Evolutionary conservation across 2,329 filamentous ascomycete genomes (phyloP).

Genomic region (Diaporthe capsici): DNA sequence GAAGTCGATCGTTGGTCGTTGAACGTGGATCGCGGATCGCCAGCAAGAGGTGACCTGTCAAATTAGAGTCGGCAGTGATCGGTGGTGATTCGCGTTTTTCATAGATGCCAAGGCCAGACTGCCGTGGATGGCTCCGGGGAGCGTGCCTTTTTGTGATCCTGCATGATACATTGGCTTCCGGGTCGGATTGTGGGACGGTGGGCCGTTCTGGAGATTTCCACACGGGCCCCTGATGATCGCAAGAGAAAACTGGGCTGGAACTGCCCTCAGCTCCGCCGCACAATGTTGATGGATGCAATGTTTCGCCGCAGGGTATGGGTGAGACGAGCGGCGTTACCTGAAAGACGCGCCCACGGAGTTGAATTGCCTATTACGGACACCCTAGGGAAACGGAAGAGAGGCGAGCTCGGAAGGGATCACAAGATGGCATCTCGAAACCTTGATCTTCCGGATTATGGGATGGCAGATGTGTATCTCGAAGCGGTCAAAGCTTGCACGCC

Average conservation of each 20-base stretch:
- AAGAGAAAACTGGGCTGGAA: not conserved
- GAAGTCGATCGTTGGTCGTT: not conserved
- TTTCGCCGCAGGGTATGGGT: not conserved
- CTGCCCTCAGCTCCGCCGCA: slow-evolving; percentile 16
- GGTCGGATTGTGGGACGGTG: not conserved
- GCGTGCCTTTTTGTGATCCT: slow-evolving; percentile 27
- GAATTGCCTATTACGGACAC: not conserved
- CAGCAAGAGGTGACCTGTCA: not conserved
- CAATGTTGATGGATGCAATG: not conserved
- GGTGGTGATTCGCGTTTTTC: slow-evolving; percentile 1
- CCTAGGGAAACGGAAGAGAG: not conserved
- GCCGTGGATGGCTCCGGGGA: slow-evolving; percentile 21
- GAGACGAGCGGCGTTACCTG: slow-evolving; percentile 13
- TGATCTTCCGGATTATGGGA: slow-evolving; percentile 13
- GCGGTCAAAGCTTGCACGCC: slow-evolving; percentile 12
- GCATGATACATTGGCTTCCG: slow-evolving; percentile 14
- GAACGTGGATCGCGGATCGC: slow-evolving; percentile 19
- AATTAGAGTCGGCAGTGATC: slow-evolving; percentile 15
- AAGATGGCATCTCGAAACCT: slow-evolving; percentile 15
- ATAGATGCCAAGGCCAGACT: slow-evolving; percentile 16
- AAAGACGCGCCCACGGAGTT: slow-evolving; percentile 3
- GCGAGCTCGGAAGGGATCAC: not conserved
- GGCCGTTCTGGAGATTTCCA: slow-evolving; percentile 14
- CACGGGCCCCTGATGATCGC: slow-evolving; percentile 32
- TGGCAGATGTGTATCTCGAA: slow-evolving; percentile 20